Evolutionary conservation across 1,284 basidiomycete genomes (phyloP).

Genomic region (Apiotrichum domesticum): DNA sequence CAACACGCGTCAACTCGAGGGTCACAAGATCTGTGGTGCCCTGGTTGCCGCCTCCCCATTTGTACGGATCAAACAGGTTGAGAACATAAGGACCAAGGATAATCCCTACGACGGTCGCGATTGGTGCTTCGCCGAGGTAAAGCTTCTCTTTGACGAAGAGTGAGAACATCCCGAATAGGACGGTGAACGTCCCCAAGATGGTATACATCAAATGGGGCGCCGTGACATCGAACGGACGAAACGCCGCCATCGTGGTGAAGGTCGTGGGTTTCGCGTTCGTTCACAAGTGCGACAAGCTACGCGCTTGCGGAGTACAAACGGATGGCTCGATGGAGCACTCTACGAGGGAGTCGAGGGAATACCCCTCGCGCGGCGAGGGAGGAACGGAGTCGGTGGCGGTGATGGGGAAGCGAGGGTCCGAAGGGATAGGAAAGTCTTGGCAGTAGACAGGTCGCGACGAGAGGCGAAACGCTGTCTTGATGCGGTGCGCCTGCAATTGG

Average conservation of each 20-base stretch:
- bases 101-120: conserved; percentile 91
- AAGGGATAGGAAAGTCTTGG: too few relatives aligned
- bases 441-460: too few relatives aligned
- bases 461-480: too few relatives aligned
- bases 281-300: too few relatives aligned
- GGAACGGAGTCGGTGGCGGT: too few relatives aligned
- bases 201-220: conserved; percentile 59
- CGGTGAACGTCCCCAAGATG: conserved; percentile 73
- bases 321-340: too few relatives aligned
- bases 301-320: too few relatives aligned
- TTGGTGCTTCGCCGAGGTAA: conserved; percentile 94
- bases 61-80: conserved; percentile 75
- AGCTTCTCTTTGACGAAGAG: conserved; percentile 86
- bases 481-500: too few relatives aligned
- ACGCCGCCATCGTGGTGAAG: conserved; percentile 14
- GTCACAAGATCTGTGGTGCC: conserved; percentile 63
- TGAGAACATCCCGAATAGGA: conserved; percentile 77
- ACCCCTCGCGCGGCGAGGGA: too few relatives aligned
- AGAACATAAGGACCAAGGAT: conserved; percentile 83
- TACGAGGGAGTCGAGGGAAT: too few relatives aligned
- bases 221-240: conserved; percentile 46
- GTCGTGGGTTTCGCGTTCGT: too few relatives aligned
- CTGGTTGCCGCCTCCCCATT: conserved; percentile 61
- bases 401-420: too few relatives aligned
- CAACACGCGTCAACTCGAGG: conserved; percentile 87